A percentile compares a stretch with the other conserved stretches of the same genome.
phyloP scores from a whole-genome alignment of 1,139 yeast genomes.

The Kurtzmaniella quercitrusa region DNA sequence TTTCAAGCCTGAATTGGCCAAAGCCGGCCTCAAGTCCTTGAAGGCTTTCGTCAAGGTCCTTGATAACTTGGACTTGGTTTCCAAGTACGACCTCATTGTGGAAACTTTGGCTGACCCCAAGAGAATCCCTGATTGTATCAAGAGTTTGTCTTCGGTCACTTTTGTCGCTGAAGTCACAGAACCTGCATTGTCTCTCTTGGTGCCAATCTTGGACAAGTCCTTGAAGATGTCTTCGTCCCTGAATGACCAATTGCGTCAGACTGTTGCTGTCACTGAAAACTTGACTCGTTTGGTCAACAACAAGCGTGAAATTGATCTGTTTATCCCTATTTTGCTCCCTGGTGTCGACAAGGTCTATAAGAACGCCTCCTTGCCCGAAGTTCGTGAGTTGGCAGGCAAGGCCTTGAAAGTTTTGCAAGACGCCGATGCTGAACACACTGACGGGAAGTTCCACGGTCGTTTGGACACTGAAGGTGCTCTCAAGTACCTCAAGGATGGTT shows the following conservation, averaged over 20 bases:
- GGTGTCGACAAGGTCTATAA: slow-evolving; percentile 85
- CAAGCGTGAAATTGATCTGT: slow-evolving; percentile 84
- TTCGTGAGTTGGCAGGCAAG: slow-evolving; percentile 85
- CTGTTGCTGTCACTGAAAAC: slow-evolving; percentile 94
- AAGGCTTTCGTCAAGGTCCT: slow-evolving; percentile 71
- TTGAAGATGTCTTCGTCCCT: slow-evolving; percentile 84
- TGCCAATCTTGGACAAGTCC: slow-evolving; percentile 89
- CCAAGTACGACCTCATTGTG: slow-evolving; percentile 80
- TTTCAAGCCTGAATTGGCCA: slow-evolving; percentile 92
- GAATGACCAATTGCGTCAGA: slow-evolving; percentile 93
- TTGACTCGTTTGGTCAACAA: slow-evolving; percentile 93
- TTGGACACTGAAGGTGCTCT: slow-evolving; percentile 35
- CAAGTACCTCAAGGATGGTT: slow-evolving; percentile 19
- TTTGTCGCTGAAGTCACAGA: slow-evolving; percentile 98
- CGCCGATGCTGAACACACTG: slow-evolving; percentile 65
- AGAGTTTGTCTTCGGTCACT: slow-evolving; percentile 86
- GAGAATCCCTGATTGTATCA: slow-evolving; percentile 85
- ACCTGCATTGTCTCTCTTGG: slow-evolving; percentile 85
- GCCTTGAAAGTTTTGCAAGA: slow-evolving; percentile 78
- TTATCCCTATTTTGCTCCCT: slow-evolving; percentile 81
- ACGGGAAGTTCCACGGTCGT: slow-evolving; percentile 76
- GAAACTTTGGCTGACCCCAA: slow-evolving; percentile 87
- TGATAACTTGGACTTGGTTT: slow-evolving; percentile 88
- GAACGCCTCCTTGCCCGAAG: slow-evolving; percentile 94
- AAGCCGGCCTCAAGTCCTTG: slow-evolving; percentile 71